These are phyloP conservation scores for Oryza punctata DNA, from an alignment of 176 grass and related monocot species.

Conservation along the genomic window DNA sequence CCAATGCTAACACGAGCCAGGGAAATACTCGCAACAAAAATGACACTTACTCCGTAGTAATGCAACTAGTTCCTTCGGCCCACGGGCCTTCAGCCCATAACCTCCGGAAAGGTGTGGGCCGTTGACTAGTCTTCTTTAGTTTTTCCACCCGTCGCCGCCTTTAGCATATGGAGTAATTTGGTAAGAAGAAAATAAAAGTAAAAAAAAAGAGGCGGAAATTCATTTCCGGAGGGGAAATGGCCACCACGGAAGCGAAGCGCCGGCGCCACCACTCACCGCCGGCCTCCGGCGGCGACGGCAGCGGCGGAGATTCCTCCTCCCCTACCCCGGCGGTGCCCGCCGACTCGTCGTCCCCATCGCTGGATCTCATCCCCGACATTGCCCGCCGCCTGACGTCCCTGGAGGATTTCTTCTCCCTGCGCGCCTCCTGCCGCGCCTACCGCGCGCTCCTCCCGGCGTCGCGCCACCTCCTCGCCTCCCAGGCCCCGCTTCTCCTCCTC, in stretches of 20 bases:
- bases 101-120: background rate
- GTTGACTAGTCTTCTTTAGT: background rate
- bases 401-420: constrained; percentile 65
- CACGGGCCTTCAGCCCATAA: background rate
- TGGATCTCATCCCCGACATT: constrained; percentile 52
- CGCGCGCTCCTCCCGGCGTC: constrained; percentile 37
- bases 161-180: background rate
- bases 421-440: constrained; percentile 56
- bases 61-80: too few relatives aligned
- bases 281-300: background rate
- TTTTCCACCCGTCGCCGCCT: background rate
- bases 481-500: constrained; percentile 60
- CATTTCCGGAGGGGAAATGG: constrained; percentile 14
- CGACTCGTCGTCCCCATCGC: constrained; percentile 41
- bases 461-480: constrained; percentile 42
- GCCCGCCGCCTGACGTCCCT: constrained; percentile 54
- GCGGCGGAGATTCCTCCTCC: background rate
- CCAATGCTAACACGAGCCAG: background rate
- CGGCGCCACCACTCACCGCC: constrained; percentile 25
- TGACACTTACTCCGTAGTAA: too few relatives aligned
- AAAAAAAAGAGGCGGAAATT: background rate
- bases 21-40: background rate
- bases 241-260: constrained; percentile 40
- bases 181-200: background rate
- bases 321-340: background rate